Percentiles rank a stretch among this genome's conserved stretches.
phyloP scores from a whole-genome alignment of 305 asterid genomes.

The Withania somnifera region DNA sequence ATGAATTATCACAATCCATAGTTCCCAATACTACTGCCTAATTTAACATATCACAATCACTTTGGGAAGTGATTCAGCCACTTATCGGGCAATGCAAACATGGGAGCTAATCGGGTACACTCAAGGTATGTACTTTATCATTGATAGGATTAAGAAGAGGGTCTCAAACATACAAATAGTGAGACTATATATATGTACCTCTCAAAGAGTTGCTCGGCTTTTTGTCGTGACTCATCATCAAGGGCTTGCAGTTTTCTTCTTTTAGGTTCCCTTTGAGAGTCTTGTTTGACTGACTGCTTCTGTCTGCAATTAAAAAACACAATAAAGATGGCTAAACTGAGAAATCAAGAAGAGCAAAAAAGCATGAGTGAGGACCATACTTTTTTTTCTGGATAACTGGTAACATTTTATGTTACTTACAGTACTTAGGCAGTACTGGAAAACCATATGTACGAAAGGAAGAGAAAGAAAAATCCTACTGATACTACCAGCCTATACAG shows the following conservation, averaged over 20 bases:
- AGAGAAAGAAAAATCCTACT: too few species aligned
- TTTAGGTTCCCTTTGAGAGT: slow-evolving; percentile 23
- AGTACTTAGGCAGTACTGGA: too few species aligned
- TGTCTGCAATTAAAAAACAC: slow-evolving; percentile 34
- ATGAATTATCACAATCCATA: not conserved
- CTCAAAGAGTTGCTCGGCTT: slow-evolving; percentile 55
- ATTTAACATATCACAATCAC: not conserved
- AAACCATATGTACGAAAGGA: too few species aligned
- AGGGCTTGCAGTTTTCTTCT: slow-evolving; percentile 28
- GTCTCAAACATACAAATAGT: not conserved
- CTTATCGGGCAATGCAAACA: not conserved
- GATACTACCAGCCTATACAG: too few species aligned
- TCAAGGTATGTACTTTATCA: not conserved
- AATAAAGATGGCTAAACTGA: slow-evolving; percentile 2
- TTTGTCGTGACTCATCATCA: slow-evolving; percentile 33
- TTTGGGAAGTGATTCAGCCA: not conserved
- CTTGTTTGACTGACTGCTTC: slow-evolving; percentile 23
- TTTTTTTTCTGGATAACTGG: too few species aligned
- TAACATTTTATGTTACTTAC: too few species aligned
- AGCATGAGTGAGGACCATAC: slow-evolving; percentile 20
- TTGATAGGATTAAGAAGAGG: not conserved
- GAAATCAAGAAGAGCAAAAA: slow-evolving; percentile 10
- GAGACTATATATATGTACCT: slow-evolving; percentile 37
- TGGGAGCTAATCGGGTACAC: not conserved
- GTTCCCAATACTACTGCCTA: not conserved